Base-by-base conservation (phyloP, 192 early-diverging fungal genomes). In the Coemansia furcata region DNA sequence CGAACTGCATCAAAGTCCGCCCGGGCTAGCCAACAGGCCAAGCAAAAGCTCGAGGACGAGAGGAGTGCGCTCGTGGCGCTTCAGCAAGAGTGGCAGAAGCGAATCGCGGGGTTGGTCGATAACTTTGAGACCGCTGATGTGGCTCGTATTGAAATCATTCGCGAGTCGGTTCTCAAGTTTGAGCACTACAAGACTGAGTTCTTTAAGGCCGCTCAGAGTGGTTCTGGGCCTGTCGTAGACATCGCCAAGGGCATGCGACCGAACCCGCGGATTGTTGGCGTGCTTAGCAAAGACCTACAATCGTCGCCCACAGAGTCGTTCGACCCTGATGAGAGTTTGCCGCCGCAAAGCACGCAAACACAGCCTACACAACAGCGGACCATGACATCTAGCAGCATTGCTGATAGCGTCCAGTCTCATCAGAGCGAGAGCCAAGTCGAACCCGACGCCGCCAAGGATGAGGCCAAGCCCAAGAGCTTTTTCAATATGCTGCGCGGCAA, bases 141-240 rank as follows among this genome's bases (percentile, higher is more conserved):
- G 32, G 74, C 79, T 1, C 79, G 79, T 29, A 39, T 71, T 15
- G 69, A 82, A 58, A 19, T 68, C 23, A 54, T 77, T 32, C 74
- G 74, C 37, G 79, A 82, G 14, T 60, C 74, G 4, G 60, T 73
- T 46, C 57, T 82, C 30, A 69, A 60, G 23, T 76, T 73, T 37
- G 74, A 82, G 65, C 79, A 82, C 29, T 82, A 82, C 68, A 67
- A 68, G 42, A 55, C 40, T 19, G 79, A 82, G 71, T 70, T 77
- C 39, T 69, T 61, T 44, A 76, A 70, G 52, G 65, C 71, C 1
- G 60, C 64, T 4, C 71, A 67, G 37, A 57, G 26, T 15, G 68
- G 58, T 35, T 46, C 61, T 19, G 37, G n/a, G 1, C 19, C 64
- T 1, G 71, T 60, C 1, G 26, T 35, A 2, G 71, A 71, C 2